These are phyloP conservation scores for Arabidopsis lyrata DNA, from an alignment of 441 rosid genomes.

Conservation along the genomic window DNA sequence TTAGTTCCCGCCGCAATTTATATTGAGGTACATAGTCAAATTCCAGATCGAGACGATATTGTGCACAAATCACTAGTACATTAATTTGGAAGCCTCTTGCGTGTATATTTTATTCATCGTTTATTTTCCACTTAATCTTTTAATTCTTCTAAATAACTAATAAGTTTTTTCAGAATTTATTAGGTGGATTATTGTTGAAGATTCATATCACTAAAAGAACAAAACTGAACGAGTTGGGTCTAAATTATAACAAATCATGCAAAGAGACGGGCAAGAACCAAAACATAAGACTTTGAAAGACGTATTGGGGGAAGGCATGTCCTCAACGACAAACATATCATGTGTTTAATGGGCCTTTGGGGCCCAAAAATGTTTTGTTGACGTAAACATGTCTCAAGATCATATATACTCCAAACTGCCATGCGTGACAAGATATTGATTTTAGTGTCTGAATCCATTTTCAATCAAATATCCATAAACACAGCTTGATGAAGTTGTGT, in stretches of 20 bases:
- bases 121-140: background rate
- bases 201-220: background rate
- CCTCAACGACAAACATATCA: constrained; percentile 5
- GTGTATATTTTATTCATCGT: background rate
- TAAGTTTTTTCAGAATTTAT: background rate
- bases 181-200: background rate
- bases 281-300: constrained; percentile 17
- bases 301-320: background rate
- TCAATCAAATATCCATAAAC: too few relatives aligned
- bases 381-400: too few relatives aligned
- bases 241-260: constrained; percentile 13
- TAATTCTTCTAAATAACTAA: too few relatives aligned
- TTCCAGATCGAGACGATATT: too few relatives aligned
- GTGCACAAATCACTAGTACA: background rate
- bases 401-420: too few relatives aligned
- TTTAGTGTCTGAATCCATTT: too few relatives aligned
- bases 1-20: background rate
- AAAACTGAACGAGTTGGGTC: constrained; percentile 6
- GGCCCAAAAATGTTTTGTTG: too few relatives aligned
- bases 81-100: background rate
- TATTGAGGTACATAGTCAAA: background rate
- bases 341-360: constrained; percentile 24
- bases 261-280: background rate
- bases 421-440: too few relatives aligned
- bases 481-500: too few relatives aligned